Percentiles rank a stretch among this genome's conserved stretches.
phyloP scores from a whole-genome alignment of 371 early-diverging fungal genomes.

The Haplosporangium sp. region DNA sequence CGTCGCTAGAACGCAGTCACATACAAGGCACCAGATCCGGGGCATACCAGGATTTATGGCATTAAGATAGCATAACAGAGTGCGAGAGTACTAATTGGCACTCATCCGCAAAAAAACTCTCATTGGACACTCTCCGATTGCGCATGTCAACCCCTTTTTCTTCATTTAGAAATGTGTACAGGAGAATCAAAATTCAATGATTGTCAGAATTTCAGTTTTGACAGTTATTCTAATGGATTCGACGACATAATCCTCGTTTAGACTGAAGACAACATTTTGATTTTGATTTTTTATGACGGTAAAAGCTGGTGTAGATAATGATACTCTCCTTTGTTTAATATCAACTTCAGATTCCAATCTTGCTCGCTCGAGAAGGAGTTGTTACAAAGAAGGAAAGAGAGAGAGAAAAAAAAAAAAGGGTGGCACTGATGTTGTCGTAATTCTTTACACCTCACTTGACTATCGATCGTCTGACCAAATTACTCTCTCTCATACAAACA shows the following conservation, averaged over 20 bases:
- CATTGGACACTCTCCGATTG: too few relatives aligned
- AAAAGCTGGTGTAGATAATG: slow-evolving; percentile 19
- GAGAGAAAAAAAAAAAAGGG: background rate
- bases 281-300: slow-evolving; percentile 15
- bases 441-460: background rate
- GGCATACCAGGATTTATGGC: too few relatives aligned
- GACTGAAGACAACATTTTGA: background rate
- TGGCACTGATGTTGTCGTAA: background rate
- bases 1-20: too few relatives aligned
- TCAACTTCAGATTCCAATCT: slow-evolving; percentile 15
- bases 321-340: background rate
- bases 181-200: too few relatives aligned
- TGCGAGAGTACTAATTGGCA: background rate
- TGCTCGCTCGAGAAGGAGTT: background rate
- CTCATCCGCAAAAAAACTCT: too few relatives aligned
- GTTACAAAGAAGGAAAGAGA: slow-evolving; percentile 3
- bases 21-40: too few relatives aligned
- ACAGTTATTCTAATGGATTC: too few relatives aligned
- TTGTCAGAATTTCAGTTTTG: too few relatives aligned
- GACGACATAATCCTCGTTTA: slow-evolving; percentile 4
- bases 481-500: too few relatives aligned
- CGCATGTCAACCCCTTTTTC: too few relatives aligned
- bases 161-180: too few relatives aligned
- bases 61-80: background rate
- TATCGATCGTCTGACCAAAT: too few relatives aligned